phyloP scores from a whole-genome alignment of 306 rosid species.

The Betula pendula region DNA sequence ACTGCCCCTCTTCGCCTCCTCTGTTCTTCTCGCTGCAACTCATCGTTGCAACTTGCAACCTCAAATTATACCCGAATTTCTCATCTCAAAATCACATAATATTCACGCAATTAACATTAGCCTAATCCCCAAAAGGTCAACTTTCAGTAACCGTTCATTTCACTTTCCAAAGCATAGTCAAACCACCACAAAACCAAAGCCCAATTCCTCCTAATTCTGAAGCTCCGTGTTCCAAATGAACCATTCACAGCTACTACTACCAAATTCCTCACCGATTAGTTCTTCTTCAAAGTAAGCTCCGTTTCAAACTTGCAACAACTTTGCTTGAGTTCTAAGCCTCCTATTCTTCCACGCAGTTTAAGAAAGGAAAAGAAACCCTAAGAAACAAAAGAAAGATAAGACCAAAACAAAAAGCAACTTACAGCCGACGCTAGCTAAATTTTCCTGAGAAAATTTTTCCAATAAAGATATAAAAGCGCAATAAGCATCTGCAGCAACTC shows the following conservation, averaged over 20 bases:
- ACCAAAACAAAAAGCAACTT: constrained; percentile 33
- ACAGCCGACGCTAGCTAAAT: constrained; percentile 35
- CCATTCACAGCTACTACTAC: constrained; percentile 31
- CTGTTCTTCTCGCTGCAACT: constrained; percentile 55
- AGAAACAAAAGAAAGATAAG: constrained; percentile 23
- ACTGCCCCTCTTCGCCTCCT: constrained; percentile 48
- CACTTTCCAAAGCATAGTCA: constrained; percentile 26
- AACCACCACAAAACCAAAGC: constrained; percentile 26
- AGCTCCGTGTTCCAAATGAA: constrained; percentile 34
- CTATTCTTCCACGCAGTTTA: constrained; percentile 41
- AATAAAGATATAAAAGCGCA: neutral
- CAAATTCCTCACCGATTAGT: constrained; percentile 23
- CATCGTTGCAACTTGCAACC: constrained; percentile 75
- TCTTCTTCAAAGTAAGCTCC: neutral
- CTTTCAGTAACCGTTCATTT: constrained; percentile 25
- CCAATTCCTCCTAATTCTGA: constrained; percentile 25
- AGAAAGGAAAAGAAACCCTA: constrained; percentile 23
- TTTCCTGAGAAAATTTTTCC: constrained; percentile 28
- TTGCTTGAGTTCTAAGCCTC: constrained; percentile 66
- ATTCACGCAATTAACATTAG: constrained; percentile 23
- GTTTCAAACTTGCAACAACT: constrained; percentile 34
- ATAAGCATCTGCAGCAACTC: constrained; percentile 12
- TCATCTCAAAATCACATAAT: constrained; percentile 40
- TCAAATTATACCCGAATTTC: constrained; percentile 61
- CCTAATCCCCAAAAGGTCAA: constrained; percentile 32